Evolutionary conservation across 768 basidiomycete species (phyloP), one percentile per base, ranked within the genome.

Genomic region (Macrolepiota dolichaula): DNA sequence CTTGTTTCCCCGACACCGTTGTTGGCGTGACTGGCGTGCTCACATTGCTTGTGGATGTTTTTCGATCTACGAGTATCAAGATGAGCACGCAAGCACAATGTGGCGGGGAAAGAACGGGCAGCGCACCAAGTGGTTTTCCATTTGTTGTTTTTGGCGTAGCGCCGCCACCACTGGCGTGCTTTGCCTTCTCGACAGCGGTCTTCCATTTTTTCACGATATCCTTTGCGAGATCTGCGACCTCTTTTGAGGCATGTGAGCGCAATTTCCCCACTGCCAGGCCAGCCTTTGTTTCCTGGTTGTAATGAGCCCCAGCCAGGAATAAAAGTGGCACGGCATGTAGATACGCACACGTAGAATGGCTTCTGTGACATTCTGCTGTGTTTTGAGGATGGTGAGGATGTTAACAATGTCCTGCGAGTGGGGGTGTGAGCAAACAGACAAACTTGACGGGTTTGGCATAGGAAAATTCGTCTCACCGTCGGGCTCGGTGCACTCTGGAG

Each of bases 141-240:
- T 73, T 70, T 35, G 66, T 57, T 37, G 55, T 25, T 47, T 56
- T 42, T 40, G 55, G 35, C 38, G 49, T 35, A 49, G n/a, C 49
- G 40, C 29, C 32, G 35, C 61, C 42, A 7, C 50, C 36, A 47
- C 36, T 58, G 63, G 22, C 59, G 54, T 24, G 67, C 58, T 64
- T 68, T 35, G 82, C 83, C 67, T 85, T 86, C 62, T 94, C 93
- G 36, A 96, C 95, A 62, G 89, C 88, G 32, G 77, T 82, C 74
- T 96, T 96, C 94, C 94, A 97, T 68, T 88, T 90, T 74, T 87
- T 92, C 52, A 97, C 95, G 49, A 96, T 78, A 65, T 94, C 93
- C 73, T 96, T 96, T 17, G 95, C 92, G 5, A 91, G 77, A 65
- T 92, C 90, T 7, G 92, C 72, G 9, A 97, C 86, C 11, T 86